Conservation (phyloP, 2,329 filamentous ascomycete genomes). For the Cercospora sp. region DNA sequence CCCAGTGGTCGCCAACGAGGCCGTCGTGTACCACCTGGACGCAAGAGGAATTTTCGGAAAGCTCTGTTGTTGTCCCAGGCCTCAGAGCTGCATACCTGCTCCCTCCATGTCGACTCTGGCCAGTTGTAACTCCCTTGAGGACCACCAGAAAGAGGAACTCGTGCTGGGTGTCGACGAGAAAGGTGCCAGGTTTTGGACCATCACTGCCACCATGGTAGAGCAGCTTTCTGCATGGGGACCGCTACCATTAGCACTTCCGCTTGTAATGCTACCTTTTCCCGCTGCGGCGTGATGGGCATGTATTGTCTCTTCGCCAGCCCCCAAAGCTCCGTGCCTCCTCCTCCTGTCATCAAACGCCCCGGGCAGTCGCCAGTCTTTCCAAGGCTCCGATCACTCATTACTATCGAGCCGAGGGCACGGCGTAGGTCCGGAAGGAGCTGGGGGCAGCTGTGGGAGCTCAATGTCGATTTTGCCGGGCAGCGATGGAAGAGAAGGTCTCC, state of each 20-base stretch:
- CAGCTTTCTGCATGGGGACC: not conserved
- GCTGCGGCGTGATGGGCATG: not conserved
- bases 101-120: not conserved
- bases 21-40: not conserved
- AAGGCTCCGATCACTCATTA: not conserved
- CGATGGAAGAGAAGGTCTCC: too few relatives aligned
- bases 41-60: too few relatives aligned
- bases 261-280: not conserved
- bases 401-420: not conserved
- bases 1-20: too few relatives aligned
- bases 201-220: not conserved
- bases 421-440: not conserved
- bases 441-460: not conserved
- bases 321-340: not conserved
- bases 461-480: not conserved
- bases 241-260: not conserved
- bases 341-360: fast-evolving
- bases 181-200: not conserved
- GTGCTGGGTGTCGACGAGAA: not conserved
- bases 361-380: not conserved
- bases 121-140: not conserved
- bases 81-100: not conserved
- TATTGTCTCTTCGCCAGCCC: not conserved
- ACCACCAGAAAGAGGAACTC: not conserved
- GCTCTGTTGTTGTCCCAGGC: not conserved